A percentile compares a stretch with the other conserved stretches of the same genome.
Conservation (phyloP, 2,329 filamentous ascomycete genomes). For the Helotiales sp. region DNA sequence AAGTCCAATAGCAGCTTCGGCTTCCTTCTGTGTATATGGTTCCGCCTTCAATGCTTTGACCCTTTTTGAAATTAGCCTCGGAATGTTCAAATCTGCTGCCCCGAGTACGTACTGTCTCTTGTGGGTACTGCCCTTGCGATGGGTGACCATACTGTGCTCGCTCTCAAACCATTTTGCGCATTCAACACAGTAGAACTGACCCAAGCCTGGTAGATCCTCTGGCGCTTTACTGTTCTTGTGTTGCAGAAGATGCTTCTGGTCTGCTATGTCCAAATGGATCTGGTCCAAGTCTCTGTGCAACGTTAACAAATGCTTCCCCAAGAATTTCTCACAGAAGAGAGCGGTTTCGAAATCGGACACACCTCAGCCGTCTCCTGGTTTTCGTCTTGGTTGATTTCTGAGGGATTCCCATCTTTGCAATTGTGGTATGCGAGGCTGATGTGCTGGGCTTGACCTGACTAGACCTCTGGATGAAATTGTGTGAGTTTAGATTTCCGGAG, state of each 20-base stretch:
- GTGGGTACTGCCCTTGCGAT: conserved; percentile 88
- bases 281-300: conserved; percentile 83
- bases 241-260: conserved; percentile 78
- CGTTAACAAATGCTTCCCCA: not conserved
- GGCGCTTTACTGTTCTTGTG: conserved; percentile 78
- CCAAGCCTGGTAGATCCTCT: conserved; percentile 88
- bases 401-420: conserved; percentile 66
- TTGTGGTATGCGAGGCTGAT: conserved; percentile 2
- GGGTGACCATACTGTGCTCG: conserved; percentile 73
- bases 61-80: conserved; percentile 52
- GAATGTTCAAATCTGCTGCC: too few species aligned
- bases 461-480: not conserved
- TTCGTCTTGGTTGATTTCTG: conserved; percentile 73
- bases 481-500: not conserved
- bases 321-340: not conserved
- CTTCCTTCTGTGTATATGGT: conserved; percentile 84
- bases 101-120: conserved; percentile 72
- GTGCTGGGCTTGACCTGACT: not conserved
- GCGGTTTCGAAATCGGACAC: conserved; percentile 21
- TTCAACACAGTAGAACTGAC: conserved; percentile 85
- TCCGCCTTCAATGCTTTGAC: conserved; percentile 82
- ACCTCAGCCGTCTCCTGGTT: conserved; percentile 75
- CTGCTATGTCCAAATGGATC: conserved; percentile 80
- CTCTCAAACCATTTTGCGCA: conserved; percentile 97
- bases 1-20: conserved; percentile 79